phyloP scores from a whole-genome alignment of 768 basidiomycete genomes.

The Xerocomus potaroensis region DNA sequence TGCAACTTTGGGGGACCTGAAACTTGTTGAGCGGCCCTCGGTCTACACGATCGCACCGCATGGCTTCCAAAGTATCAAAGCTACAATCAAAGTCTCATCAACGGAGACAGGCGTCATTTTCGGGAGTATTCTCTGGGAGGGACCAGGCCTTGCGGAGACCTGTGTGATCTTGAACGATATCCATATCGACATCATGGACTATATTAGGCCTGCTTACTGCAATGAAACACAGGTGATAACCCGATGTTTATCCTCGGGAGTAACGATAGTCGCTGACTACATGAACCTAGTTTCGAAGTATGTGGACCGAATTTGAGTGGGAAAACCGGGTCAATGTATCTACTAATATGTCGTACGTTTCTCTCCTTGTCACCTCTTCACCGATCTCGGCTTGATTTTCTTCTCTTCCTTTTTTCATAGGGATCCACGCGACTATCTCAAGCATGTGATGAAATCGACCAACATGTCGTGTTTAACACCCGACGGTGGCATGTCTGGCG shows the following conservation, averaged over 20 bases:
- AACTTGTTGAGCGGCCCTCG: slow-evolving; percentile 93
- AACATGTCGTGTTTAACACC: slow-evolving; percentile 98
- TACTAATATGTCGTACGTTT: slow-evolving; percentile 70
- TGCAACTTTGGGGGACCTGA: slow-evolving; percentile 94
- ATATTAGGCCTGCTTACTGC: slow-evolving; percentile 68
- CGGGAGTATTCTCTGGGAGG: slow-evolving; percentile 96
- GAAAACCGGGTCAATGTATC: slow-evolving; percentile 98
- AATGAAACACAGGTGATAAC: slow-evolving; percentile 80
- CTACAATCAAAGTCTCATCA: slow-evolving; percentile 96
- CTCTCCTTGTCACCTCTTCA: background rate
- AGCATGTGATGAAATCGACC: slow-evolving; percentile 93
- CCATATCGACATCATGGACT: slow-evolving; percentile 85
- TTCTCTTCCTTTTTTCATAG: slow-evolving; percentile 32
- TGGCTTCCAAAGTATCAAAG: slow-evolving; percentile 97
- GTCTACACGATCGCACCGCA: slow-evolving; percentile 93
- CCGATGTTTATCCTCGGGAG: background rate
- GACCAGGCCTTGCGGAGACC: slow-evolving; percentile 78
- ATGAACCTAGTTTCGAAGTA: slow-evolving; percentile 73
- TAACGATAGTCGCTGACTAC: slow-evolving; percentile 4
- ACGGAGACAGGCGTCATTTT: slow-evolving; percentile 99
- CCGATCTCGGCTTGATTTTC: background rate
- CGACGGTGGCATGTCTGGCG: slow-evolving; percentile 80
- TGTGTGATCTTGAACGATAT: slow-evolving; percentile 96
- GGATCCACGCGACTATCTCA: slow-evolving; percentile 83
- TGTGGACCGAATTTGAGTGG: slow-evolving; percentile 99